Evolutionary conservation across 257 asterid species (phyloP).

Genomic region (Vinca minor): DNA sequence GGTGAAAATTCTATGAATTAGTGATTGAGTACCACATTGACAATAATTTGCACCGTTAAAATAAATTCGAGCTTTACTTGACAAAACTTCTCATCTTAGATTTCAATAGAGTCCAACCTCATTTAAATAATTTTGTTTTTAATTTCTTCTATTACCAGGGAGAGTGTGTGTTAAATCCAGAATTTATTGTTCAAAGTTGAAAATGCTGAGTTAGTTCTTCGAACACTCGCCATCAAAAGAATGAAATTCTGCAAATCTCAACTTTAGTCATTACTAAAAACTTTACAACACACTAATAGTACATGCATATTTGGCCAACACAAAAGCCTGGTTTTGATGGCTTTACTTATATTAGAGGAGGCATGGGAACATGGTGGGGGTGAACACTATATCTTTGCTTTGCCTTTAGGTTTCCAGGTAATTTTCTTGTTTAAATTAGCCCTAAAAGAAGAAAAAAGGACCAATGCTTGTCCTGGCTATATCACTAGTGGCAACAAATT

Average conservation of each 20-base stretch:
- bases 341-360: neutral
- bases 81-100: no score
- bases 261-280: neutral
- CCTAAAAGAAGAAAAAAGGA: neutral
- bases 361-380: constrained; percentile 20
- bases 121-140: no score
- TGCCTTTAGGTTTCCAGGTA: constrained; percentile 6
- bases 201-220: no score
- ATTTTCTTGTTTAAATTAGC: constrained; percentile 8
- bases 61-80: no score
- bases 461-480: constrained; percentile 6
- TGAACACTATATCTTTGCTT: constrained; percentile 1
- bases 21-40: no score
- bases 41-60: no score
- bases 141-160: no score
- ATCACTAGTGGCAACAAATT: constrained; percentile 3
- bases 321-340: constrained; percentile 4
- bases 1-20: no score
- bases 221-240: neutral
- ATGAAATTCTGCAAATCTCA: constrained; percentile 5
- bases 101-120: no score
- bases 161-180: no score
- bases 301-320: constrained; percentile 1
- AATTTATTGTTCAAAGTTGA: no score
- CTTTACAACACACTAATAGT: constrained; percentile 6